These are phyloP conservation scores for Borovskyia barvae DNA, from an alignment of 208 protist species.

Conservation along the genomic window DNA sequence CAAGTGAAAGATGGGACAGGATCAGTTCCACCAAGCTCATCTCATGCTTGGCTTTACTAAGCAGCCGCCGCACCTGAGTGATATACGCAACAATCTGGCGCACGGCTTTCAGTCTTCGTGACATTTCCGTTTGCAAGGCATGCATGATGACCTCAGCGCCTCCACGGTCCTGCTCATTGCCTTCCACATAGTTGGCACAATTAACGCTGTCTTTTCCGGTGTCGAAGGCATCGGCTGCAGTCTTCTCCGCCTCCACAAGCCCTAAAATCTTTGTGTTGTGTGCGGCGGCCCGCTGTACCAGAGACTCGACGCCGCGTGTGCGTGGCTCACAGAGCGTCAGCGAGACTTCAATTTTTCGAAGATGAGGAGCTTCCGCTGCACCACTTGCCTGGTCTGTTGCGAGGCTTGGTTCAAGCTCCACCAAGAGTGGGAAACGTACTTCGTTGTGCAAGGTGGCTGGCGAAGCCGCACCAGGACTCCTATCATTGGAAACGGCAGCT, in stretches of 20 bases:
- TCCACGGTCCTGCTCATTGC: slow-evolving; percentile 11
- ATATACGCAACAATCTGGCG: slow-evolving; percentile 20
- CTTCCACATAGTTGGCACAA: slow-evolving; percentile 6
- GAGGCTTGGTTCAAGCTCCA: slow-evolving; percentile 20
- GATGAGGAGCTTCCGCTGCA: not conserved
- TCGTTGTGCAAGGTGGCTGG: not conserved
- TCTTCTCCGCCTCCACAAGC: slow-evolving; percentile 2
- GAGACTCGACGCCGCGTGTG: not conserved
- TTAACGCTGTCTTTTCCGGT: not conserved
- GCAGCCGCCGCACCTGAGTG: slow-evolving; percentile 17
- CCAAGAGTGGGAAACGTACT: slow-evolving; percentile 9
- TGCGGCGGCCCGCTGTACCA: slow-evolving; percentile 11
- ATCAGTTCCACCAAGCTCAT: slow-evolving; percentile 17
- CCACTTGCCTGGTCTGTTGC: not conserved
- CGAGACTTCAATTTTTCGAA: not conserved
- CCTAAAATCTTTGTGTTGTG: slow-evolving; percentile 8
- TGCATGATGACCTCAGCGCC: slow-evolving; percentile 9
- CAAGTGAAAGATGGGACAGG: slow-evolving; percentile 12
- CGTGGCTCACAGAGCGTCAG: slow-evolving; percentile 15
- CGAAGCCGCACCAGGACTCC: not conserved
- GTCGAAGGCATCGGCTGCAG: slow-evolving; percentile 1
- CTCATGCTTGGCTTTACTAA: slow-evolving; percentile 16
- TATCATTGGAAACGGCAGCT: not conserved
- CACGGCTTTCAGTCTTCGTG: slow-evolving; percentile 19
- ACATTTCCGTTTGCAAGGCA: slow-evolving; percentile 22